Evolutionary conservation across 1,139 yeast species (phyloP), one percentile per base, ranked within the genome.

Genomic region (Debaryomycetaceae sp.): DNA sequence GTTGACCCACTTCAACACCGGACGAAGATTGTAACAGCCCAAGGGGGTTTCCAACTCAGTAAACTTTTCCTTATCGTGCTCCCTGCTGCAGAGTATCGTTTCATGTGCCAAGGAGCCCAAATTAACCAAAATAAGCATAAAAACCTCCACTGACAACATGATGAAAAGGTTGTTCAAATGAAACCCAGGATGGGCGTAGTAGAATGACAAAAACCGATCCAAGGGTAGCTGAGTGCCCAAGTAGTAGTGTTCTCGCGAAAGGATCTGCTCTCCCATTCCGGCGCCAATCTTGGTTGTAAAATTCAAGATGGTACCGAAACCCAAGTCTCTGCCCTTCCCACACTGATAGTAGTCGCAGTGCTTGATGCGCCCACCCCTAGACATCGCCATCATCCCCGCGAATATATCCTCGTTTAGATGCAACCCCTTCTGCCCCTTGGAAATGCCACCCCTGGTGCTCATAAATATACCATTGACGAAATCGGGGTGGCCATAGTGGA

Each of bases 401-500:
- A 83, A 86, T 13, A 86, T 86, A 50, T 86, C 96, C 47, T 86
- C 96, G 52, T 86, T 86, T 42, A 86, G 61, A 53, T 86, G 95
- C 20, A 86, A 61, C 0, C 95, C 91, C 41, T 75, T 79, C 50
- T 86, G 96, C 0, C 95, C 95, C 46, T 86, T 86, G 0, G 95
- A 85, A 1, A 86, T 71, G 0, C 96, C 96, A 3, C 96, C 96
- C 51, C 96, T 61, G 0, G 95, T 86, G 0, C 85, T 78, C 95
- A 86, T 85, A 47, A 83, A 86, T 1, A 83, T 76, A 0, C 77
- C 89, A 56, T 86, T 83, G 32, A 86, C 59, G 43, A 86, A 84
- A 53, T 86, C 96, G 1, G 96, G 96, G 52, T 86, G 96, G 0
- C 96, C 96, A 56, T 86, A 86, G 48, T 86, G 96, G 23, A 86